Conservation (phyloP, 192 early-diverging fungal species). For the Backusella luteola region DNA sequence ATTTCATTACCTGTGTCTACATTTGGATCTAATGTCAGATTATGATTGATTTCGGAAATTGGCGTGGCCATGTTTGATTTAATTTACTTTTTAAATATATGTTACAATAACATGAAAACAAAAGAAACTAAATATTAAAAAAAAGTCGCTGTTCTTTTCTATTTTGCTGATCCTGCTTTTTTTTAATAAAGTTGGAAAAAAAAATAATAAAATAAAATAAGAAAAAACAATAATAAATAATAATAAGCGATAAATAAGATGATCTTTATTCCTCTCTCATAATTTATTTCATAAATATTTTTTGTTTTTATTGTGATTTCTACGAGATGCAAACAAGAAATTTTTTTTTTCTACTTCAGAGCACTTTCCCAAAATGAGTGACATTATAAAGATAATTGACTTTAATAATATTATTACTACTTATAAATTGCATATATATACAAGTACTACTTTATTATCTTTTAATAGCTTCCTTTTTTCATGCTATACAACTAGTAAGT, state of each 20-base stretch:
- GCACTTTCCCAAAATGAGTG: background rate
- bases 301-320: constrained; percentile 5
- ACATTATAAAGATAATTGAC: background rate
- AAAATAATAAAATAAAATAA: background rate
- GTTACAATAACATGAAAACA: background rate
- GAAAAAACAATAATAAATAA: background rate
- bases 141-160: background rate
- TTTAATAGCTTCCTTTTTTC: background rate
- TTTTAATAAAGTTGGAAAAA: background rate
- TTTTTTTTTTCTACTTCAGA: background rate
- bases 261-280: constrained; percentile 4
- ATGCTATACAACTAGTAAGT: too few relatives aligned
- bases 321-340: constrained; percentile 1
- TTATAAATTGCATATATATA: background rate
- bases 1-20: background rate
- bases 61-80: background rate
- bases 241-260: background rate
- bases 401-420: background rate
- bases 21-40: background rate
- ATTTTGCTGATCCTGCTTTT: background rate
- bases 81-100: background rate
- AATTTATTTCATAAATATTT: constrained; percentile 3
- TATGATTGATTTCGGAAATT: constrained; percentile 1
- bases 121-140: background rate
- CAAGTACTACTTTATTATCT: background rate